Base-by-base conservation (phyloP, 2,329 filamentous ascomycete genomes). In the Penicillium sp. region DNA sequence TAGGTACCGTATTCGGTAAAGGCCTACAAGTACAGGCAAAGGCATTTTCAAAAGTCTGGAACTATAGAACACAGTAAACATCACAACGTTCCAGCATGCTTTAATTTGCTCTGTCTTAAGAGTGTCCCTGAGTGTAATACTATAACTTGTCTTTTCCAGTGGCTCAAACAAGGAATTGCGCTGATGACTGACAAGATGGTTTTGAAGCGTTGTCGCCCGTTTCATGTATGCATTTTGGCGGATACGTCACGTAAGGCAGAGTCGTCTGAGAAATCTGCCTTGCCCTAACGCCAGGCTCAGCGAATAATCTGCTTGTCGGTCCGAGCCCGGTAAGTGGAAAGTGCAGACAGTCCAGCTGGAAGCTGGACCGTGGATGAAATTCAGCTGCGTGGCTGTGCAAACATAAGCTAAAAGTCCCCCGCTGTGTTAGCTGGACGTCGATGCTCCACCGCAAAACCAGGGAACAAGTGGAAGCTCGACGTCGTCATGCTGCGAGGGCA, bases 361-460 rank as follows among this genome's bases (percentile, higher is more conserved):
- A 60, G 59, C 58, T 37, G 49, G 59, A 65, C 58, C 39, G 49
- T 55, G 48, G 53, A 57, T 63, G 60, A 58, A 63, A 59, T 62
- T 65, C 65, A 69, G 68, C 67, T 68, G 61, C 59, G 69, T 70
- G 69, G 69, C 69, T 71, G 69, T 71, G 69, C 68, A 68, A 56
- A 63, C 54, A 49, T 38, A 43, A 37, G 49, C 49, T 52, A 50
- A 42, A 47, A 47, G 28, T 43, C 38, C 35, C 54, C 37, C 25
- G 45, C 43, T 48, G 42, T 34, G 42, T 50, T 56, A 50, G 54
- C 54, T 25, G 54, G 58, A 47, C 39, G 53, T 10, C 45, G 11
- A 37, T 50, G 57, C 51, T 25, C 34, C 37, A 42, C 50, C 17
- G 39, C 25, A 22, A 34, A 51, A 54, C 28, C 8, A 52, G 34